Evolutionary conservation across 2,329 filamentous ascomycete genomes (phyloP), one percentile per base, ranked within the genome.

Genomic region (Aspergillus fumigatiaffinis): DNA sequence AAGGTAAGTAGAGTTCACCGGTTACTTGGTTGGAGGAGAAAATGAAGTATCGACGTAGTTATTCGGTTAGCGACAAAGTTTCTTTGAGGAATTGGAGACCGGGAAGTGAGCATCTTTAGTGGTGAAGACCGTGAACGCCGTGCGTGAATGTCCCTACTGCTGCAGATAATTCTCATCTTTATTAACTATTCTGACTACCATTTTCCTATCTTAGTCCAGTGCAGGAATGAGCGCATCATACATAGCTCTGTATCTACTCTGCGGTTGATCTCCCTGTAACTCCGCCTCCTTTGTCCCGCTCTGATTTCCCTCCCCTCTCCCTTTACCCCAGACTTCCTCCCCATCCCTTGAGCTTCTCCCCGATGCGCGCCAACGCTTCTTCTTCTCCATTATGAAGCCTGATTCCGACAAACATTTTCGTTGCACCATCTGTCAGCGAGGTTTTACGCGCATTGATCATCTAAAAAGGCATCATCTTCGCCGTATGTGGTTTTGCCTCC

Each of bases 401-500:
- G 57, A 62, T 53, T 47, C 70, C 38, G 73, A 71, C 53, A 77
- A 77, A 63, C 73, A 75, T 55, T 76, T 76, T 63, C 73, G 71
- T 59, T 79, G 77, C 60, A 70, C 72, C 14, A 67, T 77, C 60
- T 80, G 77, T 62, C 70, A 75, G 62, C 74, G 76, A 60, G 71
- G 69, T 50, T 80, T 80, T 67, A 78, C 77, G 25, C 76, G 77
- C 56, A 76, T 77, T 64, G 77, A 80, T 68, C 77, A 80, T 64
- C 65, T 80, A 38, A 80, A 79, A 63, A 69, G 77, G 55, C 77
- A 80, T 61, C 75, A 79, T 60, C 68, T 79, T 42, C 71, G 77
- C 57, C 77, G 77, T 79, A 73, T 63, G 73, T 68, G 28, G 50
- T 41, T 46, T 20, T 52, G 46, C 38, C 20, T 47, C 35, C 50